Evolutionary conservation across 345 rosid species (phyloP), one percentile per base, ranked within the genome.

Genomic region (Eucalyptus melliodora): DNA sequence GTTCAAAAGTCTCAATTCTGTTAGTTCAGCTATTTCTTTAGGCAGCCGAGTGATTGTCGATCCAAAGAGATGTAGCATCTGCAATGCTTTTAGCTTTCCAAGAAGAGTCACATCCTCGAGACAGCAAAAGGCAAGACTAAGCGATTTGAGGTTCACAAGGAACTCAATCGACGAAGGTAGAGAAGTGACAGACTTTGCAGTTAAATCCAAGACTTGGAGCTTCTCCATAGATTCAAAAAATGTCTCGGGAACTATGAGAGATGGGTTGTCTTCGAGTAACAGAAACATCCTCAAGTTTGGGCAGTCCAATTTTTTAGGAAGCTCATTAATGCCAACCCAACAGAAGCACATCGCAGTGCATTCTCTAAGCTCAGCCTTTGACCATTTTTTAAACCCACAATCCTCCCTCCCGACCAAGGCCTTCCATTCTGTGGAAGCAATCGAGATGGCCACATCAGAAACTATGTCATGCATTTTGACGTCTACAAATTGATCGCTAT

Each of bases 251-350:
- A 26, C 3, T 26, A 26, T 24, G n/a, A 59, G n/a, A 59, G 65
- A 59, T 0, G 4, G 0, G 65, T 1, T 1, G 2, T 2, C 4
- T 26, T 26, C n/a, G 2, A 0, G 0, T 0, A 47, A 44, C 3
- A 12, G 5, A 7, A 91, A 34, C 10, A 90, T 49, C 21, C n/a
- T 37, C 50, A 91, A 89, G 7, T 62, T 44, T 4, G 93, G 92
- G 27, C 87, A 91, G 2, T 60, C 85, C 23, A 88, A 62, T 67
- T 23, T 87, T 24, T 49, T 34, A 4, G 85, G 77, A n/a, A 65
- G 37, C 6, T n/a, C 21, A 4, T 15, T 3, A 65, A n/a, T n/a
- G 77, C 21, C 77, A 0, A 0, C 40, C 0, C 0, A 0, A 15
- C 0, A 3, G 11, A 65, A 7, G 21, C 11, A 7, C 0, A 65